phyloP scores from a whole-genome alignment of 164 flowering plant genomes.

The Aristolochia contorta region DNA sequence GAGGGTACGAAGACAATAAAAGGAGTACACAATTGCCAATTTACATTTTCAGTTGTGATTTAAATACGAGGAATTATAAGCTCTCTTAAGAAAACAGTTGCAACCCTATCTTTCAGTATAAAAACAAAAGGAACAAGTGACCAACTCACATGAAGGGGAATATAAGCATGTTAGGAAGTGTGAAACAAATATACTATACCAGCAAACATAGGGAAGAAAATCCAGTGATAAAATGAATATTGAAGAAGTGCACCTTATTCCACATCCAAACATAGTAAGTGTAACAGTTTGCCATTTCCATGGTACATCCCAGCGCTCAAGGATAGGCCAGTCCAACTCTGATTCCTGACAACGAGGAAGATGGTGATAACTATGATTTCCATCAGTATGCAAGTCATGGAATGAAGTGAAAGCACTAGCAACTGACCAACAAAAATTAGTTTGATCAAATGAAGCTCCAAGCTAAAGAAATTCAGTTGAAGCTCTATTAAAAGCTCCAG shows the following conservation, averaged over 20 bases:
- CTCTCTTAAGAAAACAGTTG: background rate
- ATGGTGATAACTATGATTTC: background rate
- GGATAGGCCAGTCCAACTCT: slow-evolving; percentile 44
- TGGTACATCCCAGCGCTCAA: slow-evolving; percentile 83
- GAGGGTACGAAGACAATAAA: no score
- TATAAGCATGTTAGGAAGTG: background rate
- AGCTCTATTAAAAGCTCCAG: no score
- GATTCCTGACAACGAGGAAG: slow-evolving; percentile 23
- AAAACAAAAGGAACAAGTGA: background rate
- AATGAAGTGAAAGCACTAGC: no score
- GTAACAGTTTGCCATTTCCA: slow-evolving; percentile 83
- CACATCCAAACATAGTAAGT: slow-evolving; percentile 74
- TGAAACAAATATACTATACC: background rate
- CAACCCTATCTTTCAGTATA: background rate
- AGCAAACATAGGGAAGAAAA: background rate
- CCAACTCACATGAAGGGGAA: no score
- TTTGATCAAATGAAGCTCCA: no score
- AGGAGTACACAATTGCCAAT: no score
- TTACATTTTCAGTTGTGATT: no score
- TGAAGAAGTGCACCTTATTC: slow-evolving; percentile 46
- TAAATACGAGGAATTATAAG: background rate
- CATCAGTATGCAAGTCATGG: no score
- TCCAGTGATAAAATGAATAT: background rate
- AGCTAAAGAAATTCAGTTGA: no score
- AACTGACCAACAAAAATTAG: no score